phyloP scores from a whole-genome alignment of 441 rosid genomes.

The Pelargonium citronellum region DNA sequence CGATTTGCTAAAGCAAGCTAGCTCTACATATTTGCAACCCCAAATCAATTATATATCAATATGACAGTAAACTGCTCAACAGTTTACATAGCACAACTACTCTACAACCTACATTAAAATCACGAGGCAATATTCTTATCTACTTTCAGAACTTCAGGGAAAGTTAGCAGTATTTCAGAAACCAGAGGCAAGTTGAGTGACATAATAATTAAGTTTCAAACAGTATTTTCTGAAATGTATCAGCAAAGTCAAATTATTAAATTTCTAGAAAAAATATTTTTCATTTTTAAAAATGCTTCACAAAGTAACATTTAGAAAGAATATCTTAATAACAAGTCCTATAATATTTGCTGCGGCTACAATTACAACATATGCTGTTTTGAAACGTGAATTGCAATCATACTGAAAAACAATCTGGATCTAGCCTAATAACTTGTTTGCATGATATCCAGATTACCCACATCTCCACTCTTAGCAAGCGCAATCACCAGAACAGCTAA shows the following conservation, averaged over 20 bases:
- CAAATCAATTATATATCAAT: conserved; percentile 5
- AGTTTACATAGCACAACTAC: conserved; percentile 4
- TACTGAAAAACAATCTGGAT: neutral
- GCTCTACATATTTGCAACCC: neutral
- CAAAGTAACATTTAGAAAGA: neutral
- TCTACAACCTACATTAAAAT: neutral
- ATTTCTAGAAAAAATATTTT: neutral
- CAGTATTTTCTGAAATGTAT: neutral
- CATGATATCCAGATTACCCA: no score
- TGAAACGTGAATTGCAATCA: neutral
- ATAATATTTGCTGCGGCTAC: neutral
- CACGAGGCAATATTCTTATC: neutral
- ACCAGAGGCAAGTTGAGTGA: neutral
- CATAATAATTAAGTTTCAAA: neutral
- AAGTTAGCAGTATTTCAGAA: neutral
- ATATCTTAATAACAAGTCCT: neutral
- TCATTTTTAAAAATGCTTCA: neutral
- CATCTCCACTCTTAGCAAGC: no score
- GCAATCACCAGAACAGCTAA: no score
- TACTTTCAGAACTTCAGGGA: neutral
- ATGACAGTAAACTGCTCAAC: conserved; percentile 1
- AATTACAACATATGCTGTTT: conserved; percentile 2
- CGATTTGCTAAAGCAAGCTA: neutral
- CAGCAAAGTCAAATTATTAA: no score
- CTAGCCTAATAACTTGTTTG: no score